Evolutionary conservation across 768 basidiomycete genomes (phyloP).

Genomic region (Boletus tomentosulus): DNA sequence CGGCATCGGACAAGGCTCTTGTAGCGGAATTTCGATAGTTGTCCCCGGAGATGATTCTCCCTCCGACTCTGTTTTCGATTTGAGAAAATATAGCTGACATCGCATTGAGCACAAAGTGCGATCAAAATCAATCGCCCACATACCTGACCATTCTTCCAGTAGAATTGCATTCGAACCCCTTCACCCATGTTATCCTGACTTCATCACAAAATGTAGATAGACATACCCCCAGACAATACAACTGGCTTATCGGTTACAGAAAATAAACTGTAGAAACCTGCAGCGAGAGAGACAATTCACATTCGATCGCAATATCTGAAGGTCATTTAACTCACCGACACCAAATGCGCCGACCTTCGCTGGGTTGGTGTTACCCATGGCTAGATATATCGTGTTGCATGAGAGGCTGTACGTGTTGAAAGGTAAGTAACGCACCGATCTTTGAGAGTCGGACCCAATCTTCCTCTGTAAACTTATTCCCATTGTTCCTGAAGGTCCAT

Average conservation of each 20-base stretch:
- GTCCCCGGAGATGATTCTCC: constrained; percentile 34
- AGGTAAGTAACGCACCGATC: constrained; percentile 51
- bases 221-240: constrained; percentile 47
- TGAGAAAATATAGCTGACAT: constrained; percentile 19
- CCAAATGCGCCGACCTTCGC: constrained; percentile 93
- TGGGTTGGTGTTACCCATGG: constrained; percentile 91
- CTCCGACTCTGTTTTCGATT: neutral
- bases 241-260: constrained; percentile 77
- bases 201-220: neutral
- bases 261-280: constrained; percentile 73
- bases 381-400: constrained; percentile 33
- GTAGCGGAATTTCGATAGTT: constrained; percentile 76
- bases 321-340: constrained; percentile 50
- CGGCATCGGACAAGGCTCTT: constrained; percentile 74
- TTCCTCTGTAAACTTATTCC: constrained; percentile 80
- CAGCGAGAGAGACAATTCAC: neutral
- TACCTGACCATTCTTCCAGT: neutral
- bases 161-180: neutral
- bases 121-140: neutral
- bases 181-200: neutral
- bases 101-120: neutral
- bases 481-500: constrained; percentile 87
- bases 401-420: neutral
- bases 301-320: neutral
- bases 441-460: constrained; percentile 90